Base-by-base conservation (phyloP, 352 stramenopile genomes). In the Phytophthora gonapodyides region DNA sequence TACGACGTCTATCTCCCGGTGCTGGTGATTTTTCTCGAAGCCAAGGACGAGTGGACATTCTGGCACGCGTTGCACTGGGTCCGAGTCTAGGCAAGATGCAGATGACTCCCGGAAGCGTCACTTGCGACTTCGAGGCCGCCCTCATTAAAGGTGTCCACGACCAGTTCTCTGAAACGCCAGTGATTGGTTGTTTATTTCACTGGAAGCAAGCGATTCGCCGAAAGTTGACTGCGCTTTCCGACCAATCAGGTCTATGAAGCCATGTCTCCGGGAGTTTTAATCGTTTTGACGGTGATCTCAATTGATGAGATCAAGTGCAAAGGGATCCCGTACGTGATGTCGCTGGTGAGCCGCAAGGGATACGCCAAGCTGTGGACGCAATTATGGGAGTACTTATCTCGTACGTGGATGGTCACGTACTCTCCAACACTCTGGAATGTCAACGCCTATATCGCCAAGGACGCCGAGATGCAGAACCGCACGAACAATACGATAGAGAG, bases 401-500 rank as follows among this genome's bases (percentile, higher is more conserved):
- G 31, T 31, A 55, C 30, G 1, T 50, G 31, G 30, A 17, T 51
- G 19, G 13, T 33, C 38, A 2, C 16, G 35, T 61, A 47, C n/a
- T 15, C 44, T 5, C 54, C 33, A 0, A 13, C 8, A 5, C 1
- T 47, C 2, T 61, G 43, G 19, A 61, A 48, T 19, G 19, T 61
- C 30, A 56, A 56, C 12, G 19, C 24, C 10, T 56, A 46, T 13
- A 33, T 50, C 10, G 33, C 21, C 10, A 45, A 33, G 2, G 53
- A 30, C 1, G 7, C 38, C 4, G 54, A 48, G 27, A 45, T 47
- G 37, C 38, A 41, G 16, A 61, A 61, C 21, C 44, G 34, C 13
- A 61, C 42, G 7, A 54, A 61, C 43, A 61, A 61, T 41, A 34
- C 43, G 9, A 40, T 61, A 6, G 54, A 61, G 13, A 48, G 16